These are phyloP conservation scores for Leccinum boreale DNA, from an alignment of 768 basidiomycete genomes.

Conservation along the genomic window DNA sequence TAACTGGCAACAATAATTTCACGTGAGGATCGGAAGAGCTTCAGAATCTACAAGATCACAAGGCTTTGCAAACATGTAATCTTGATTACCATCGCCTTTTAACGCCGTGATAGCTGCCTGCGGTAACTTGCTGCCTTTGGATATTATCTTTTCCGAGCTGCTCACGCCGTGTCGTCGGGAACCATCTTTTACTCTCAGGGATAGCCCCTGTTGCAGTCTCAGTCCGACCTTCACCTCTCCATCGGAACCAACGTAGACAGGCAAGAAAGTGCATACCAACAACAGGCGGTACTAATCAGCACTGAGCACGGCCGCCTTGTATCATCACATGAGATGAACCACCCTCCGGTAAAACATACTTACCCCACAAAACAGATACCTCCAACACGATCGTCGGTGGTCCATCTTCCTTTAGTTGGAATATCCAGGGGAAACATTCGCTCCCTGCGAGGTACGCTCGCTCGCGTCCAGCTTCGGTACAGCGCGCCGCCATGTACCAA, in stretches of 20 bases:
- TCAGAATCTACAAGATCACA: too few species aligned
- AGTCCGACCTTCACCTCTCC: neutral
- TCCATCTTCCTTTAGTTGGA: too few species aligned
- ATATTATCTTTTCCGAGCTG: neutral
- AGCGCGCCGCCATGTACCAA: too few species aligned
- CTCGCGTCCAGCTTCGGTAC: too few species aligned
- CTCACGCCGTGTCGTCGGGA: neutral
- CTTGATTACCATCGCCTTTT: neutral
- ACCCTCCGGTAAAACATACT: neutral
- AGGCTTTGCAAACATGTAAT: neutral
- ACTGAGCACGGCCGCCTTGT: too few species aligned
- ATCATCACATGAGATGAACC: neutral
- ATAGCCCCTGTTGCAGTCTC: neutral
- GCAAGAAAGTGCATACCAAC: neutral
- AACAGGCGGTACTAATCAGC: too few species aligned
- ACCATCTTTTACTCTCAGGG: neutral
- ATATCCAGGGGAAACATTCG: too few species aligned
- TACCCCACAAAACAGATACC: constrained; percentile 43
- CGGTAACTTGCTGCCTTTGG: neutral
- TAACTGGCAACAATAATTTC: too few species aligned
- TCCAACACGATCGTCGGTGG: too few species aligned
- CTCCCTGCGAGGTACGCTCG: too few species aligned
- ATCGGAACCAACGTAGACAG: neutral
- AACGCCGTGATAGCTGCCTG: neutral
- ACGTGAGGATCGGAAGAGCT: too few species aligned